Evolutionary conservation across 495 filamentous ascomycete genomes (phyloP), one percentile per base, ranked within the genome.

Genomic region (Hypoxylon cercidicola): DNA sequence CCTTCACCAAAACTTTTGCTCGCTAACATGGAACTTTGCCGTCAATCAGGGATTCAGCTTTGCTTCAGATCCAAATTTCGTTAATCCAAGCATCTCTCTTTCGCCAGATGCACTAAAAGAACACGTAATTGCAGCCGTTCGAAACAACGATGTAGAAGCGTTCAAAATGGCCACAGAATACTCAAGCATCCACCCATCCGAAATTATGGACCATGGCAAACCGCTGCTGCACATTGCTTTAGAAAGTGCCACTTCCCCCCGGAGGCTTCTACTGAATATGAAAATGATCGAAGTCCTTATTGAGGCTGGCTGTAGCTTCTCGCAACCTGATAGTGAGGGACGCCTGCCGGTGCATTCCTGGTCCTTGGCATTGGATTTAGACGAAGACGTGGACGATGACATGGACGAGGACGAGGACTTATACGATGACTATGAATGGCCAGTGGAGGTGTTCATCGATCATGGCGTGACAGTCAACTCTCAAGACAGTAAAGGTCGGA

Each of bases 51-150:
- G n/a, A 3, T 37, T 37, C 15, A 25, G 1, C 8, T 56, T 34
- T 16, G 21, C 30, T 5, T 39, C 13, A 3, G 53, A 56, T 39
- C 53, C 41, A 41, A 1, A 41, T 11, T 37, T 35, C 15, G 28
- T 56, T 15, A 19, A 56, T 39, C 25, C 25, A 21, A 47, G 30
- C 12, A 56, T 56, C 35, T 47, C 28, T 56, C 43, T 56, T 21
- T 32, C 53, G 4, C 12, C 0, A 15, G 53, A 56, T 21, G 21
- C 25, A 4, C 53, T 46, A 37, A 39, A 25, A 30, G n/a, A 39
- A 23, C 16, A 37, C 11, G 6, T 56, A 0, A 37, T 56, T 37
- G 3, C 8, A 15, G 53, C 53, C 1, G 30, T 47, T 6, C 2
- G 8, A 15, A 6, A 46, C 0, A 4, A 13, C 10, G 16, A 56